Percentiles rank a stretch among this genome's conserved stretches.
These are phyloP conservation scores for Knufia petricola DNA, from an alignment of 2,329 filamentous ascomycete species.

Conservation along the genomic window DNA sequence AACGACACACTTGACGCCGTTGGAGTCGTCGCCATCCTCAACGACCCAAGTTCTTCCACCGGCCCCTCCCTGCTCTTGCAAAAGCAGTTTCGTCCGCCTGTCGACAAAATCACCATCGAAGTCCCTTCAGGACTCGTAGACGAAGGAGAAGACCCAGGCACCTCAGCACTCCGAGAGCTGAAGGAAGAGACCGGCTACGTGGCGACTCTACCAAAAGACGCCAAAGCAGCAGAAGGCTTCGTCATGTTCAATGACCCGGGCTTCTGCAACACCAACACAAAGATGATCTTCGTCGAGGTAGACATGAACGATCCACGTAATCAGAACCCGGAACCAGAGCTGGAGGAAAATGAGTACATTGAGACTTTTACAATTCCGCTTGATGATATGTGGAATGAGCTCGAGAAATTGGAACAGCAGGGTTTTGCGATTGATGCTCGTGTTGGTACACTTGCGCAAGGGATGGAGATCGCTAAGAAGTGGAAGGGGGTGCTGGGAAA, in stretches of 20 bases:
- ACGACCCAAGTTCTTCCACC: slow-evolving; percentile 31
- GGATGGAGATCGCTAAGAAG: slow-evolving; percentile 60
- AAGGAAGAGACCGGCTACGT: slow-evolving; percentile 56
- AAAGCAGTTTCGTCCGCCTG: slow-evolving; percentile 49
- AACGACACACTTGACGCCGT: slow-evolving; percentile 51
- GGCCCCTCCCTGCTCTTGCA: slow-evolving; percentile 38
- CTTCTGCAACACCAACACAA: slow-evolving; percentile 41
- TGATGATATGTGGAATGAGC: slow-evolving; percentile 54
- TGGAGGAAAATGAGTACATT: slow-evolving; percentile 76
- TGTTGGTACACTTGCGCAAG: slow-evolving; percentile 68
- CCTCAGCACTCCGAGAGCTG: slow-evolving; percentile 49
- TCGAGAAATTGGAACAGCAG: slow-evolving; percentile 54
- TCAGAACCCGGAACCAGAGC: slow-evolving; percentile 55
- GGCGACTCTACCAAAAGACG: slow-evolving; percentile 29
- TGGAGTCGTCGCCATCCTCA: slow-evolving; percentile 46
- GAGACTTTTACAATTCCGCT: slow-evolving; percentile 65
- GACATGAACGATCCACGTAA: slow-evolving; percentile 62
- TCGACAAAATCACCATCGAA: slow-evolving; percentile 50
- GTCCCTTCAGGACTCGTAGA: slow-evolving; percentile 53
- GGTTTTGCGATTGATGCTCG: slow-evolving; percentile 72
- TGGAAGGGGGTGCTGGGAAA: slow-evolving; percentile 14
- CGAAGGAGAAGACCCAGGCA: slow-evolving; percentile 45
- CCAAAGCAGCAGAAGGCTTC: slow-evolving; percentile 20
- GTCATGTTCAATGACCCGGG: slow-evolving; percentile 33
- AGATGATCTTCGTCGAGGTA: slow-evolving; percentile 59